Conservation (phyloP, 2,329 filamentous ascomycete genomes). For the Stagonosporopsis chrysanthemi region DNA sequence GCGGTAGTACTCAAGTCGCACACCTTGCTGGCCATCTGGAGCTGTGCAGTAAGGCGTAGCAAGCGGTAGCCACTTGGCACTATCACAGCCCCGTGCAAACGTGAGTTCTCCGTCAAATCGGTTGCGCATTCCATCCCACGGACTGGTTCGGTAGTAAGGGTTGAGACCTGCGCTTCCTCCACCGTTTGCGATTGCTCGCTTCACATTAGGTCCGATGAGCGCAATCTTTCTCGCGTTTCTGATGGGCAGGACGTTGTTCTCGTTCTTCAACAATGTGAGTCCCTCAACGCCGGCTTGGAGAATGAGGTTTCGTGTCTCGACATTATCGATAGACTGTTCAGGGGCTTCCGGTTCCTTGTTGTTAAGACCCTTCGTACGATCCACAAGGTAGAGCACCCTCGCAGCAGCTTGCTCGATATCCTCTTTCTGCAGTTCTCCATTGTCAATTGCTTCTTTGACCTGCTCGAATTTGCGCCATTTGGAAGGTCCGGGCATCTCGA, state of each 20-base stretch:
- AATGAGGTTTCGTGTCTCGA: slow-evolving; percentile 66
- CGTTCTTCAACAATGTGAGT: slow-evolving; percentile 70
- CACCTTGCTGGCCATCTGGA: slow-evolving; percentile 65
- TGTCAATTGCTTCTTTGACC: slow-evolving; percentile 43
- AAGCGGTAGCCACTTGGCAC: slow-evolving; percentile 70
- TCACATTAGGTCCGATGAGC: slow-evolving; percentile 72
- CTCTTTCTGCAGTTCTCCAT: slow-evolving; percentile 56
- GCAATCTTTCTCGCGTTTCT: slow-evolving; percentile 65
- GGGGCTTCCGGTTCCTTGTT: slow-evolving; percentile 65
- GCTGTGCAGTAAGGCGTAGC: slow-evolving; percentile 67
- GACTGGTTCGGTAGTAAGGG: slow-evolving; percentile 72
- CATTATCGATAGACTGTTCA: slow-evolving; percentile 62
- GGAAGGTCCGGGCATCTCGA: slow-evolving; percentile 53
- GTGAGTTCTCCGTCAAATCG: slow-evolving; percentile 63
- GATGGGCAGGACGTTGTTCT: slow-evolving; percentile 66
- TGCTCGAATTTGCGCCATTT: slow-evolving; percentile 51
- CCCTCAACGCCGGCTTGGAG: slow-evolving; percentile 68
- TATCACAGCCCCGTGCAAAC: slow-evolving; percentile 69
- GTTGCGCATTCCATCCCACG: slow-evolving; percentile 67
- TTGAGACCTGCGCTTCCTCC: slow-evolving; percentile 73
- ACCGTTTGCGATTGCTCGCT: slow-evolving; percentile 71
- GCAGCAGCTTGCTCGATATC: slow-evolving; percentile 56
- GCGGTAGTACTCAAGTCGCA: slow-evolving; percentile 69
- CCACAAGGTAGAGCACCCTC: slow-evolving; percentile 68
- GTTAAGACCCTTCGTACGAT: slow-evolving; percentile 65